Evolutionary conservation across 192 early-diverging fungal genomes (phyloP).

Genomic region (Coemansia sp.): DNA sequence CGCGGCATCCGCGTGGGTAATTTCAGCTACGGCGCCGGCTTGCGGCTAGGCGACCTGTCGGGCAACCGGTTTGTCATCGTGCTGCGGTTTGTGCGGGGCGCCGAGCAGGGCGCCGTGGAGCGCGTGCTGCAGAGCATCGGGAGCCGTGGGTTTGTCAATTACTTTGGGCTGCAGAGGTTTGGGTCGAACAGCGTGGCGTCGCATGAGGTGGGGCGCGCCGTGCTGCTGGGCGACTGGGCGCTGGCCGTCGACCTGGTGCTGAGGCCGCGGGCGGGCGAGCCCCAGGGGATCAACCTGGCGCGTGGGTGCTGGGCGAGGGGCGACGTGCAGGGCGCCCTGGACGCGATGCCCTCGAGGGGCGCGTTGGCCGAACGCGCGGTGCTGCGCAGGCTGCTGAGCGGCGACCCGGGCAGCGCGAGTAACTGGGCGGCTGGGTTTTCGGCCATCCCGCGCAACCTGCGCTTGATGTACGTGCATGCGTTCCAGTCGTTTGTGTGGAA

Average conservation of each 20-base stretch:
- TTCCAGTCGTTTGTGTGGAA: slow-evolving; percentile 98
- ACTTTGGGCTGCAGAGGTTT: slow-evolving; percentile 98
- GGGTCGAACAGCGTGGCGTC: slow-evolving; percentile 82
- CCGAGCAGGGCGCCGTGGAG: slow-evolving; percentile 50
- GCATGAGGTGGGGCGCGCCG: slow-evolving; percentile 72
- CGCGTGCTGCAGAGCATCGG: slow-evolving; percentile 64
- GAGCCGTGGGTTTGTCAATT: slow-evolving; percentile 90
- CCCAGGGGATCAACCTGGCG: slow-evolving; percentile 57
- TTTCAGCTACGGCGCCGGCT: slow-evolving; percentile 63
- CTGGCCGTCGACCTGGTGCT: slow-evolving; percentile 78
- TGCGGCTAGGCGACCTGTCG: slow-evolving; percentile 79
- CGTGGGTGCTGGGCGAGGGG: slow-evolving; percentile 68
- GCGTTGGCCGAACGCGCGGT: slow-evolving; percentile 72
- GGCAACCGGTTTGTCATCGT: slow-evolving; percentile 92
- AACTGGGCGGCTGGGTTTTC: slow-evolving; percentile 65
- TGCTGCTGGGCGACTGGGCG: slow-evolving; percentile 71
- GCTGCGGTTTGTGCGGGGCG: slow-evolving; percentile 61
- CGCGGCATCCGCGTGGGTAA: slow-evolving; percentile 61
- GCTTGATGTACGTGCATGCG: slow-evolving; percentile 92
- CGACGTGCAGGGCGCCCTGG: slow-evolving; percentile 62
- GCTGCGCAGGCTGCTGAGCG: slow-evolving; percentile 57
- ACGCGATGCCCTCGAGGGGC: slow-evolving; percentile 62
- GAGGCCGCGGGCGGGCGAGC: slow-evolving; percentile 76
- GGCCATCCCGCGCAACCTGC: slow-evolving; percentile 77
- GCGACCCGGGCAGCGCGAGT: slow-evolving; percentile 21